Conservation (phyloP, 163 green algal species). For the Prototheca stagnorum region DNA sequence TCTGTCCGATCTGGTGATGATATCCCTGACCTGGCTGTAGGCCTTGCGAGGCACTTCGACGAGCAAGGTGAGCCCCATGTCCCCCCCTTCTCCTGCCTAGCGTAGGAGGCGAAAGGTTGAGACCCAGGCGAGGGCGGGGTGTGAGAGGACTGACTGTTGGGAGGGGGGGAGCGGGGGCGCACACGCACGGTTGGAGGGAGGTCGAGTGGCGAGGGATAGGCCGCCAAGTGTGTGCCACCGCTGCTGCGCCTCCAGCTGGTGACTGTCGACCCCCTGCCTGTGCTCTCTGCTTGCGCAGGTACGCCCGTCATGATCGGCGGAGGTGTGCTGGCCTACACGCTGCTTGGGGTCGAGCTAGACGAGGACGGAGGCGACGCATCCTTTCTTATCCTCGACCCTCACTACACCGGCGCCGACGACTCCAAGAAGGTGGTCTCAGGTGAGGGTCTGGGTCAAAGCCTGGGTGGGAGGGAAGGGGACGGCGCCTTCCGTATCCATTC, state of each 20-base stretch:
- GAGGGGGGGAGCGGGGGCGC: background rate
- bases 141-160: too few species aligned
- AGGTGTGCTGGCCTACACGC: conserved; percentile 90
- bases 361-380: conserved; percentile 63
- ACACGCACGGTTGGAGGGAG: too few species aligned
- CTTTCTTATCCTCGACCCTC: conserved; percentile 92
- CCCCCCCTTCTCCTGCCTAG: too few species aligned
- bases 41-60: conserved; percentile 75
- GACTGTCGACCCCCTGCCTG: too few species aligned
- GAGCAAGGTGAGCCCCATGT: conserved; percentile 39
- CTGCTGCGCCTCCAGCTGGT: too few species aligned
- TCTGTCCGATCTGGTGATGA: conserved; percentile 50
- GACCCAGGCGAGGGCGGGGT: too few species aligned
- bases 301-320: conserved; percentile 78
- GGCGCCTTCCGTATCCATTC: background rate
- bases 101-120: too few species aligned
- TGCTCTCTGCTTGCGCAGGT: too few species aligned
- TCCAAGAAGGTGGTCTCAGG: conserved; percentile 23
- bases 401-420: conserved; percentile 80
- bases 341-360: conserved; percentile 81
- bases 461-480: background rate
- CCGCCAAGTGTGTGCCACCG: too few species aligned
- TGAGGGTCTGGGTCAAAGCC: conserved; percentile 1
- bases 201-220: too few species aligned
- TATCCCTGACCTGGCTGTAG: conserved; percentile 51